These are phyloP conservation scores for Lentinula sp. DNA, from an alignment of 768 basidiomycete genomes.

Conservation along the genomic window DNA sequence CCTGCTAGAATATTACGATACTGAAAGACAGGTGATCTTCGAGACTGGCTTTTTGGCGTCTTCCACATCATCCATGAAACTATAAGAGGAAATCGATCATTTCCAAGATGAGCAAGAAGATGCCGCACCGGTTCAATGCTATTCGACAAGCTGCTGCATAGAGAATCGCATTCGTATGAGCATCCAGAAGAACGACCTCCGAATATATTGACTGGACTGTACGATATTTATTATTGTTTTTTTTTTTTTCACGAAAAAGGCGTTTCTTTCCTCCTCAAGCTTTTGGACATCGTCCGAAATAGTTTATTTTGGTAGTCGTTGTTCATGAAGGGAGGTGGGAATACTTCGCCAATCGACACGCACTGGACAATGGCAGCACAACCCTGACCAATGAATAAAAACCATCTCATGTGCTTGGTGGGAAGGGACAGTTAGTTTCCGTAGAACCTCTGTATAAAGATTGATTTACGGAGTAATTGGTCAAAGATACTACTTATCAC, in stretches of 20 bases:
- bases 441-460: too few species aligned
- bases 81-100: background rate
- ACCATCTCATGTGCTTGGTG: too few species aligned
- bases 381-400: too few species aligned
- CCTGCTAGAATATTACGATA: conserved; percentile 6
- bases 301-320: background rate
- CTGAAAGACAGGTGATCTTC: background rate
- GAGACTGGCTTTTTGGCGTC: conserved; percentile 12
- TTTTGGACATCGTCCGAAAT: background rate
- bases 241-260: conserved; percentile 11
- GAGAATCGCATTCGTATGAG: conserved; percentile 12
- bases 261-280: conserved; percentile 17
- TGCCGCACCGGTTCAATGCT: conserved; percentile 8
- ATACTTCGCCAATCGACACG: background rate
- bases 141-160: conserved; percentile 15
- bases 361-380: too few species aligned
- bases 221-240: conserved; percentile 4
- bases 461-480: too few species aligned
- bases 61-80: conserved; percentile 10
- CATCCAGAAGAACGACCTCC: conserved; percentile 9
- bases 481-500: too few species aligned
- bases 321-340: too few species aligned
- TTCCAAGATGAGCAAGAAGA: background rate
- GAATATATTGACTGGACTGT: conserved; percentile 10
- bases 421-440: too few species aligned